Percentiles rank a stretch among this genome's conserved stretches.
These are phyloP conservation scores for Colletotrichum cereale DNA, from an alignment of 2,329 filamentous ascomycete genomes.

Conservation along the genomic window DNA sequence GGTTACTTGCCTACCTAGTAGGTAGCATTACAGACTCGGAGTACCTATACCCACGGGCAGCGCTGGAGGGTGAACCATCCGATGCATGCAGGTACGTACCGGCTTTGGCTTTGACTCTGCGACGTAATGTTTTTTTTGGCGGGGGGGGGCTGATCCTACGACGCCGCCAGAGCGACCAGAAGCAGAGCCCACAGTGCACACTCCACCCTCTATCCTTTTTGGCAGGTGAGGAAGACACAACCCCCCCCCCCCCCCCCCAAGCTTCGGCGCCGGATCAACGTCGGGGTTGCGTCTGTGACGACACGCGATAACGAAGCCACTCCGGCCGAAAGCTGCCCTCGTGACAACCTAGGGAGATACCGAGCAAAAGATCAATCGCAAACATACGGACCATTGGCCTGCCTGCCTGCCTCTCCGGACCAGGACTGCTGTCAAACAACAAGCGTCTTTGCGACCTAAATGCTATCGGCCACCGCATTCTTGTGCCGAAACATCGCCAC, in stretches of 20 bases:
- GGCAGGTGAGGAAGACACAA: slow-evolving; percentile 33
- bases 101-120: background rate
- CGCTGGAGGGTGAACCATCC: background rate
- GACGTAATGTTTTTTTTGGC: background rate
- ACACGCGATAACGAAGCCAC: slow-evolving; percentile 36
- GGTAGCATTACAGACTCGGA: background rate
- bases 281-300: slow-evolving; percentile 39
- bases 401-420: background rate
- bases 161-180: background rate
- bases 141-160: background rate
- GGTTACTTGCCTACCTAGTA: too few species aligned
- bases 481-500: slow-evolving; percentile 32
- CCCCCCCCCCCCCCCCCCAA: slow-evolving; percentile 33
- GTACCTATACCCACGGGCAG: slow-evolving; percentile 8
- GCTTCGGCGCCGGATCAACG: slow-evolving; percentile 39
- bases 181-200: background rate
- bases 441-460: slow-evolving; percentile 7
- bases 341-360: slow-evolving; percentile 8
- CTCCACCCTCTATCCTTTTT: slow-evolving; percentile 23
- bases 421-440: background rate
- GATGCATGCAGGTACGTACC: slow-evolving; percentile 21
- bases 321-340: slow-evolving; percentile 12
- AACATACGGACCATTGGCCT: background rate
- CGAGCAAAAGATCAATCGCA: background rate
- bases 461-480: slow-evolving; percentile 32